Evolutionary conservation across 805 yeast genomes (phyloP).

Genomic region (Hanseniaspora valbyensis): DNA sequence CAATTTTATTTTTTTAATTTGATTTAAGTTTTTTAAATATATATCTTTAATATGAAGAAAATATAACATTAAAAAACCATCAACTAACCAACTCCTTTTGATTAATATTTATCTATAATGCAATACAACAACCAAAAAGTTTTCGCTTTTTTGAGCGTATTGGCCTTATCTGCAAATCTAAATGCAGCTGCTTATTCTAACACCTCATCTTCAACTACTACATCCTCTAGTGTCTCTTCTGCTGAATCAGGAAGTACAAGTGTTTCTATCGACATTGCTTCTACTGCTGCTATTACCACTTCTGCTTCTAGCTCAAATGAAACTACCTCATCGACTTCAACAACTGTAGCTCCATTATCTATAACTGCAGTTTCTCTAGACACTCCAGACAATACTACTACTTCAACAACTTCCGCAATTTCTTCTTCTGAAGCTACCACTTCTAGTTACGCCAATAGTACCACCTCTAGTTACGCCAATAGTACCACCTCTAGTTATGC

Average conservation of each 20-base stretch:
- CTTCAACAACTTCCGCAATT: too few relatives aligned
- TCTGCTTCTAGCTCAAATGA: slow-evolving; percentile 4
- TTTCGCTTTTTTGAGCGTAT: neutral
- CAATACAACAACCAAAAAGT: neutral
- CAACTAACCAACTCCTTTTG: too few relatives aligned
- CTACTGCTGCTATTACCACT: neutral
- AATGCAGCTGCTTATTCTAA: neutral
- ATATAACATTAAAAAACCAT: neutral
- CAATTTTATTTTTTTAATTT: too few relatives aligned
- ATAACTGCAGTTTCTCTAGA: too few relatives aligned
- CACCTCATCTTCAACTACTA: slow-evolving; percentile 3
- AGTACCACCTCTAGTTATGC: slow-evolving; percentile 2
- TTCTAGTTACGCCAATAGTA: neutral
- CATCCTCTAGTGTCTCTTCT: neutral
- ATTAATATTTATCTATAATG: neutral
- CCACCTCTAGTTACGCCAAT: slow-evolving; percentile 1
- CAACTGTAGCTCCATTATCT: too few relatives aligned
- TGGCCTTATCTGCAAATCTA: slow-evolving; percentile 3
- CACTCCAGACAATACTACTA: too few relatives aligned
- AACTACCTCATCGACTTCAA: too few relatives aligned
- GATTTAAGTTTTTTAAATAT: too few relatives aligned
- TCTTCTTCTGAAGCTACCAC: too few relatives aligned
- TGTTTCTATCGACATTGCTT: neutral
- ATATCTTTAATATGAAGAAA: too few relatives aligned
- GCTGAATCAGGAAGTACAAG: neutral